phyloP scores from a whole-genome alignment of 2,329 filamentous ascomycete species.

The Verticillium klebahnii region DNA sequence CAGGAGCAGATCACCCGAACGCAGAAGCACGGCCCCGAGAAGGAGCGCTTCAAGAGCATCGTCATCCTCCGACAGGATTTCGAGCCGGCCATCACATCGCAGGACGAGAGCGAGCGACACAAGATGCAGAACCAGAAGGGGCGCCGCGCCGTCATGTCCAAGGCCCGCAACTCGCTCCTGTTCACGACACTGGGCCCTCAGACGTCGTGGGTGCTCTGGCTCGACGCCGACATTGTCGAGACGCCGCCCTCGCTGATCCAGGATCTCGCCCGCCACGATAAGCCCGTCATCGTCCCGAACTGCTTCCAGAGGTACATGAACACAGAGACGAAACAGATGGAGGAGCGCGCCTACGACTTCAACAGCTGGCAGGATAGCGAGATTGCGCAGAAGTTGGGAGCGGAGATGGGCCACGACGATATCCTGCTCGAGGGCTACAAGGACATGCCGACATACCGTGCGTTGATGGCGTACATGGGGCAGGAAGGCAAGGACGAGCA shows the following conservation, averaged over 20 bases:
- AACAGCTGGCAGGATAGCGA: slow-evolving; percentile 96
- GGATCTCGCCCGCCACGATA: slow-evolving; percentile 82
- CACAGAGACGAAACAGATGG: slow-evolving; percentile 60
- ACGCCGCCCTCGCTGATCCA: slow-evolving; percentile 82
- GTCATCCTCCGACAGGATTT: slow-evolving; percentile 96
- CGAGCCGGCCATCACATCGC: slow-evolving; percentile 72
- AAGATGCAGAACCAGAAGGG: slow-evolving; percentile 87
- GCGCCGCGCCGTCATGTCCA: slow-evolving; percentile 84
- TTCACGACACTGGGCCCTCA: slow-evolving; percentile 90
- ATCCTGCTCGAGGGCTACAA: slow-evolving; percentile 90
- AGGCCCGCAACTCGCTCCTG: slow-evolving; percentile 86
- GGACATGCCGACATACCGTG: slow-evolving; percentile 87
- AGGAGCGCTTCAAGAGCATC: slow-evolving; percentile 83
- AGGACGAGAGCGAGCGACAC: slow-evolving; percentile 85
- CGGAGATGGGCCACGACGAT: slow-evolving; percentile 83
- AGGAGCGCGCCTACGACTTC: slow-evolving; percentile 87
- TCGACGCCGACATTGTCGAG: slow-evolving; percentile 89
- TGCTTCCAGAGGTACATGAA: slow-evolving; percentile 88
- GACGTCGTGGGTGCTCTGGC: slow-evolving; percentile 95
- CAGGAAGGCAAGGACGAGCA: slow-evolving; percentile 51
- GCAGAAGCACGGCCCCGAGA: slow-evolving; percentile 70
- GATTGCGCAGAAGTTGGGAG: slow-evolving; percentile 68
- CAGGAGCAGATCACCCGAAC: slow-evolving; percentile 83
- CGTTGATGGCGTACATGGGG: slow-evolving; percentile 82
- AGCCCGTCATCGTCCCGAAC: slow-evolving; percentile 90